These are phyloP conservation scores for Tilletia indica DNA, from an alignment of 1,284 basidiomycete genomes.

Conservation along the genomic window DNA sequence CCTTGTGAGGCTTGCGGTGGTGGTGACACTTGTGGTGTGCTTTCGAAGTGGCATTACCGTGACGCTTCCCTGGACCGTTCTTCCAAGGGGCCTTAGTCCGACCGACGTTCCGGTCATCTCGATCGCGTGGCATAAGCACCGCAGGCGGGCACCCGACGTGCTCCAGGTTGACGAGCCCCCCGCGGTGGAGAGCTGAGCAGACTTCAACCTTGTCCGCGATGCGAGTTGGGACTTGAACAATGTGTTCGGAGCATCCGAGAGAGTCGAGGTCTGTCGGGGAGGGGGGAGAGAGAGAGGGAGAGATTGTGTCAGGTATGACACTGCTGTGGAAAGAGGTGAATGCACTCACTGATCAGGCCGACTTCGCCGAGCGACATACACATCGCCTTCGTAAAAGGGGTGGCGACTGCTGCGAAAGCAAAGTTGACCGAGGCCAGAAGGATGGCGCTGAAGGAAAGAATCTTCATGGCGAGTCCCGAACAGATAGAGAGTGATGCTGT, in stretches of 20 bases:
- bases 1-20: too few species aligned
- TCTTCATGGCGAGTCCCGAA: too few species aligned
- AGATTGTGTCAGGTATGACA: too few species aligned
- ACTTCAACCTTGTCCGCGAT: not conserved
- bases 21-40: too few species aligned
- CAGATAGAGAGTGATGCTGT: too few species aligned
- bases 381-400: not conserved
- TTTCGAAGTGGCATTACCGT: too few species aligned
- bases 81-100: too few species aligned
- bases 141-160: not conserved
- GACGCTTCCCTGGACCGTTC: too few species aligned
- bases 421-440: not conserved
- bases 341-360: slow-evolving; percentile 6
- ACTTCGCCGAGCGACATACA: not conserved
- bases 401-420: not conserved
- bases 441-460: too few species aligned
- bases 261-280: not conserved
- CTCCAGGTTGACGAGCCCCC: not conserved
- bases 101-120: not conserved
- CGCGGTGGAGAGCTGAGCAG: not conserved
- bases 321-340: too few species aligned
- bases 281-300: too few species aligned
- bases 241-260: not conserved
- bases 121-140: not conserved
- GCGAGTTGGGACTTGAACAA: too few species aligned